These are phyloP conservation scores for Mycena galericulata DNA, from an alignment of 768 basidiomycete species.

Conservation along the genomic window DNA sequence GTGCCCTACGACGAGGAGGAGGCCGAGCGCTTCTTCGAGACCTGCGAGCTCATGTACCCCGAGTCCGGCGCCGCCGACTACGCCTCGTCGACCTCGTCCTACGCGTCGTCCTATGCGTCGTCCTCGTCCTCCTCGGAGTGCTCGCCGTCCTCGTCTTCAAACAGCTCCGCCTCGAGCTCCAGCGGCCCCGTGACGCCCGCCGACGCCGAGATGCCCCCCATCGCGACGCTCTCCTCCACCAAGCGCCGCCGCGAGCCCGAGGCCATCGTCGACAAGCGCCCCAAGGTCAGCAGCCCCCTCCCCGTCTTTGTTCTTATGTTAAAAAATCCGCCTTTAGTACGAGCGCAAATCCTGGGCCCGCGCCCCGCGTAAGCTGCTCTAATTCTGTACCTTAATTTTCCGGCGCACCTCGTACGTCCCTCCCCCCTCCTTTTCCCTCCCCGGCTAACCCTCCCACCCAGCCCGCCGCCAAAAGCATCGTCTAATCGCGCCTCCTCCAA, in stretches of 20 bases:
- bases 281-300: conserved; percentile 45
- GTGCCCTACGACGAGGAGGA: conserved; percentile 43
- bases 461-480: conserved; percentile 6
- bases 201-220: conserved; percentile 11
- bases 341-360: conserved; percentile 37
- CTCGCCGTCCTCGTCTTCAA: neutral
- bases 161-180: conserved; percentile 31
- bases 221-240: neutral
- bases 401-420: conserved; percentile 3
- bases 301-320: neutral
- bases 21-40: conserved; percentile 40
- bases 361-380: conserved; percentile 7
- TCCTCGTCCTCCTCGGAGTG: neutral
- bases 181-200: conserved; percentile 45
- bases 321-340: conserved; percentile 14
- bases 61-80: conserved; percentile 28
- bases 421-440: neutral
- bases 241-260: conserved; percentile 21
- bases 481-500: conserved; percentile 6
- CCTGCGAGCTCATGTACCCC: conserved; percentile 17
- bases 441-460: neutral
- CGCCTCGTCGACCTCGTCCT: conserved; percentile 4
- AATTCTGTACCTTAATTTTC: neutral
- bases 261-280: conserved; percentile 48
- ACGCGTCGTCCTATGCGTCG: neutral